Conservation (phyloP, 1,284 basidiomycete species). For the Papiliotrema laurentii region DNA sequence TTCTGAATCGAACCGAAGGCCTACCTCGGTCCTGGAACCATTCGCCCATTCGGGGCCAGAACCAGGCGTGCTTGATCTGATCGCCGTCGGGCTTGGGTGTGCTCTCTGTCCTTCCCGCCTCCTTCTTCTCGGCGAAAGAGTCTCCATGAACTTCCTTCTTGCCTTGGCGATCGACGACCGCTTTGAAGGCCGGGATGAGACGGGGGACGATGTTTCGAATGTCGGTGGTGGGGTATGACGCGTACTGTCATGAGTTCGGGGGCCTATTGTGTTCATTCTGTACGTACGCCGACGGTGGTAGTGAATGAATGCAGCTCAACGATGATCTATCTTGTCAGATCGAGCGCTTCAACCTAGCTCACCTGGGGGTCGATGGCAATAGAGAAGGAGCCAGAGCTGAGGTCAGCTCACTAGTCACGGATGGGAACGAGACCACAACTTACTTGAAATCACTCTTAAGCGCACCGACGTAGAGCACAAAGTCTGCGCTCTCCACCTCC, state of each 20-base stretch:
- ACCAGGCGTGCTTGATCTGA: constrained; percentile 65
- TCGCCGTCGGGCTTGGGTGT: constrained; percentile 27
- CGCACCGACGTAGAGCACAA: constrained; percentile 76
- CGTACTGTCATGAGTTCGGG: constrained; percentile 41
- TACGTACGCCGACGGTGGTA: constrained; percentile 55
- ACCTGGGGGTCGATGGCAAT: constrained; percentile 59
- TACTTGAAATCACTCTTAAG: constrained; percentile 83
- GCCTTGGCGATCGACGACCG: constrained; percentile 22
- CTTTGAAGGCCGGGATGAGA: constrained; percentile 42
- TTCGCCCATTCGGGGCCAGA: constrained; percentile 77
- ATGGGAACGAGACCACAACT: constrained; percentile 9
- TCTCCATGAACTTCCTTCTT: constrained; percentile 19
- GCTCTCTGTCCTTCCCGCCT: constrained; percentile 26
- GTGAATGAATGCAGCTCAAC: constrained; percentile 77
- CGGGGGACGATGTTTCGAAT: constrained; percentile 50
- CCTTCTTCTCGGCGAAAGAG: constrained; percentile 29
- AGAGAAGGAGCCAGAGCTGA: constrained; percentile 52
- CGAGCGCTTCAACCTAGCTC: constrained; percentile 8
- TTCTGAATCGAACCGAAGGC: constrained; percentile 5
- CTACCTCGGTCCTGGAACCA: constrained; percentile 67
- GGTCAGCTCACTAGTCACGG: background rate
- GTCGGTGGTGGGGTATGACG: constrained; percentile 50
- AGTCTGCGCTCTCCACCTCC: constrained; percentile 73
- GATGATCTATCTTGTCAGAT: constrained; percentile 17
- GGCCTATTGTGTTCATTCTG: background rate